These are phyloP conservation scores for Chaetoceros tenuissimus DNA, from an alignment of 108 stramenopile species.

Conservation along the genomic window DNA sequence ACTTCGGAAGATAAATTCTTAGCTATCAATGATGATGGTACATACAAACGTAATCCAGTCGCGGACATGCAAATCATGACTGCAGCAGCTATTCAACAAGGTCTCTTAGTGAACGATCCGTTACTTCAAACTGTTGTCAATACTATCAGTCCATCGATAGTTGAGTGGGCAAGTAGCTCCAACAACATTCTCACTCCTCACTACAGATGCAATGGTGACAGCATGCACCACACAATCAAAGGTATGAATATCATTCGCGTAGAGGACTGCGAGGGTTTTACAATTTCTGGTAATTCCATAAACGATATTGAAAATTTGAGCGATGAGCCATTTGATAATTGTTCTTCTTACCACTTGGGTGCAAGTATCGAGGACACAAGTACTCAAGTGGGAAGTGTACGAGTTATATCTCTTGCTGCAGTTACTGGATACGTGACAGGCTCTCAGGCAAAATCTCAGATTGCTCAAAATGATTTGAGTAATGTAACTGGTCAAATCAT, in stretches of 20 bases:
- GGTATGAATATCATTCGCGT: conserved; percentile 9
- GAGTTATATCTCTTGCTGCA: conserved; percentile 7
- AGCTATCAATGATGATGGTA: neutral
- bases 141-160: neutral
- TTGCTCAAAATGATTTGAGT: conserved; percentile 2
- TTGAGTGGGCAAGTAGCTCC: neutral
- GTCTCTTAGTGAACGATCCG: neutral
- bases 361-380: neutral
- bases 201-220: conserved; percentile 12
- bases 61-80: conserved; percentile 11
- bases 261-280: conserved; percentile 5
- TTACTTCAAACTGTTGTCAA: conserved; percentile 4
- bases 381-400: conserved; percentile 2
- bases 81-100: conserved; percentile 2
- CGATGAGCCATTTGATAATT: neutral
- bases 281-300: conserved; percentile 9
- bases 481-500: conserved; percentile 4
- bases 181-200: neutral
- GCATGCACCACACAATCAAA: conserved; percentile 10
- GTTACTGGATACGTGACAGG: conserved; percentile 3
- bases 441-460: neutral
- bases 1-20: neutral
- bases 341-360: conserved; percentile 5
- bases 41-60: conserved; percentile 6
- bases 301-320: conserved; percentile 5